Evolutionary conservation across 2,329 filamentous ascomycete genomes (phyloP).

Genomic region (Ophiosphaerella korrae): DNA sequence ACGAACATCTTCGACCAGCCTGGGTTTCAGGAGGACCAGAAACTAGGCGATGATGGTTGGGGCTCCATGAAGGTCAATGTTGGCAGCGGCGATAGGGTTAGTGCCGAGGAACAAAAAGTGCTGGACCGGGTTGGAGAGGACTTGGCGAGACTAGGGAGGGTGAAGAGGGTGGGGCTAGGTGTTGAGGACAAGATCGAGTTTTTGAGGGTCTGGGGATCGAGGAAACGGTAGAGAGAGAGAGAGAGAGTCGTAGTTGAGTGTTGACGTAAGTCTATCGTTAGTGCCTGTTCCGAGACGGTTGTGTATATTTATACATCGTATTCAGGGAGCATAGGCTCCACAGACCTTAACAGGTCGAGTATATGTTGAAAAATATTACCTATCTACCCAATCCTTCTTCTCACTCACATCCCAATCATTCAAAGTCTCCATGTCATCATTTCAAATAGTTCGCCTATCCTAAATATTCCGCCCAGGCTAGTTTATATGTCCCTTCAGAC

Average conservation of each 20-base stretch:
- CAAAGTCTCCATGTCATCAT: too few relatives aligned
- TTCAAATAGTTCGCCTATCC: too few relatives aligned
- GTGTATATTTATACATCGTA: too few relatives aligned
- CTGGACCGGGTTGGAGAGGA: conserved; percentile 83
- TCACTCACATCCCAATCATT: too few relatives aligned
- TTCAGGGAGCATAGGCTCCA: too few relatives aligned
- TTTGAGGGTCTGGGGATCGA: conserved; percentile 69
- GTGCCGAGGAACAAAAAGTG: conserved; percentile 65
- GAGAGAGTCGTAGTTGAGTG: not conserved
- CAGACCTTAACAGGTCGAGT: too few relatives aligned
- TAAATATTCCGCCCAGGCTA: too few relatives aligned
- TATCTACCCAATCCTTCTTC: too few relatives aligned
- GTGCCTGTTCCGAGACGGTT: not conserved
- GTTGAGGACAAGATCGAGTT: conserved; percentile 84
- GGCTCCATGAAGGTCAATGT: conserved; percentile 20
- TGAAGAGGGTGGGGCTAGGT: conserved; percentile 85
- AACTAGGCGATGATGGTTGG: conserved; percentile 14
- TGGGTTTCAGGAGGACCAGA: conserved; percentile 17
- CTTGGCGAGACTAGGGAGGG: conserved; percentile 82
- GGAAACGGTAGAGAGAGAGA: conserved; percentile 21
- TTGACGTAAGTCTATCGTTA: not conserved
- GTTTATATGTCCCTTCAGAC: too few relatives aligned
- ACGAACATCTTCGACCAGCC: conserved; percentile 41
- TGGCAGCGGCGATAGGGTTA: conserved; percentile 18
- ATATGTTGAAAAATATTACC: too few relatives aligned